These are phyloP conservation scores for Myrica gale DNA, from an alignment of 306 rosid species.

Conservation along the genomic window DNA sequence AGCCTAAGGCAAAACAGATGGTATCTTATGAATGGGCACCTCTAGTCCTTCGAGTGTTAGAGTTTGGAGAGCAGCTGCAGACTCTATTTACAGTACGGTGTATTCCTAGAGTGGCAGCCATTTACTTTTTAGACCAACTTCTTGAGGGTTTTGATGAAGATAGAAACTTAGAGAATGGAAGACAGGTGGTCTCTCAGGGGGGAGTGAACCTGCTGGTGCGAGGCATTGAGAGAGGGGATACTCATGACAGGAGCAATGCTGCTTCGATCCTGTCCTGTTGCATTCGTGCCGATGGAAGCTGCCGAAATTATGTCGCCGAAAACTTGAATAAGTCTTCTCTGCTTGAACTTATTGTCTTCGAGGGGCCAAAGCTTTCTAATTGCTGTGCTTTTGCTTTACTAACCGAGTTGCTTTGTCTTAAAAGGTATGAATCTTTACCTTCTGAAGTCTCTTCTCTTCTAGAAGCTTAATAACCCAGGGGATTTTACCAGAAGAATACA, in stretches of 20 bases:
- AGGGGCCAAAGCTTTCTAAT: conserved; percentile 34
- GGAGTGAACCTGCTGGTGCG: conserved; percentile 59
- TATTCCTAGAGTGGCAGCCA: conserved; percentile 68
- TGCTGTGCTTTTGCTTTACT: conserved; percentile 51
- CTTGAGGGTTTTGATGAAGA: conserved; percentile 83
- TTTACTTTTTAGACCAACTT: conserved; percentile 74
- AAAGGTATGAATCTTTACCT: conserved; percentile 40
- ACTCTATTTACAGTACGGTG: conserved; percentile 71
- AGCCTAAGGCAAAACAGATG: conserved; percentile 83
- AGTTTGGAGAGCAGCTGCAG: conserved; percentile 74
- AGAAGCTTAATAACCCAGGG: conserved; percentile 2
- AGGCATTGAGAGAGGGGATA: conserved; percentile 60
- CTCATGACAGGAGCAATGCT: conserved; percentile 46
- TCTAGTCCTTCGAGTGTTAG: conserved; percentile 67
- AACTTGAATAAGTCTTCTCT: conserved; percentile 51
- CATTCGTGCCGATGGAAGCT: conserved; percentile 72
- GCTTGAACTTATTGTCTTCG: conserved; percentile 64
- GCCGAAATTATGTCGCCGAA: conserved; percentile 60
- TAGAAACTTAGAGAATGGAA: conserved; percentile 74
- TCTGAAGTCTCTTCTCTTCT: conserved; percentile 6
- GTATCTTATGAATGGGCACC: conserved; percentile 78
- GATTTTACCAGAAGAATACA: conserved; percentile 54
- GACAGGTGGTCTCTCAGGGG: conserved; percentile 69
- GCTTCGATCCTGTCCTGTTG: conserved; percentile 54
- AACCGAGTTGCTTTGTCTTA: conserved; percentile 62